These are phyloP conservation scores for Rhizomucor pusillus DNA, from an alignment of 371 early-diverging fungal genomes.

Conservation along the genomic window DNA sequence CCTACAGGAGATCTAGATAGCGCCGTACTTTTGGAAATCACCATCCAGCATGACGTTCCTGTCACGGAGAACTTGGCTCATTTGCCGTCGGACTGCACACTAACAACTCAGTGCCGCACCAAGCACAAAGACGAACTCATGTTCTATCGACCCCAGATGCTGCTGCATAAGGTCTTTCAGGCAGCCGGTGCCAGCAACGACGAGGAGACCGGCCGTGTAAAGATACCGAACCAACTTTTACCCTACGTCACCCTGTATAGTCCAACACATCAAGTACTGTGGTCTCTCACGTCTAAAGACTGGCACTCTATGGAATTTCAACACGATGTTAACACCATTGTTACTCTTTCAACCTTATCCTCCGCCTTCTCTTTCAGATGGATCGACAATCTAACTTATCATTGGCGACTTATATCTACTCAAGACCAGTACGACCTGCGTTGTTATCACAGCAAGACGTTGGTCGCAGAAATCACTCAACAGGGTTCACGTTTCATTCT, in stretches of 20 bases:
- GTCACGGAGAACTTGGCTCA: not conserved
- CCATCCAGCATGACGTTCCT: conserved; percentile 11
- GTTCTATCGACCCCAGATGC: conserved; percentile 20
- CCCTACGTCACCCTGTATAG: conserved; percentile 21
- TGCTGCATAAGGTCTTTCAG: conserved; percentile 10
- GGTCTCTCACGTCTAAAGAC: conserved; percentile 26
- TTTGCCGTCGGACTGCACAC: not conserved
- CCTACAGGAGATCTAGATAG: conserved; percentile 2
- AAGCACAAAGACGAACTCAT: conserved; percentile 2
- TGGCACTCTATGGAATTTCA: conserved; percentile 28
- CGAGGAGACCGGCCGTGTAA: not conserved
- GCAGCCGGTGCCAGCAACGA: not conserved
- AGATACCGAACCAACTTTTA: conserved; percentile 8
- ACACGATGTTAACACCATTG: conserved; percentile 4
- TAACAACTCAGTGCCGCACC: not conserved
- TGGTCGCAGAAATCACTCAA: conserved; percentile 6
- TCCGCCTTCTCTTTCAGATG: conserved; percentile 18
- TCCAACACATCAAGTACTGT: conserved; percentile 14
- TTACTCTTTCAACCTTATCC: conserved; percentile 24
- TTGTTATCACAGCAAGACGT: conserved; percentile 5
- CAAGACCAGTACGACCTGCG: conserved; percentile 3
- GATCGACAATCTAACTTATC: conserved; percentile 9
- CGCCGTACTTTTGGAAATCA: conserved; percentile 12
- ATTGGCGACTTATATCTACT: conserved; percentile 16
- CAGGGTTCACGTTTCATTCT: conserved; percentile 2